These are phyloP conservation scores for Dictyostelium gargantuum DNA, from an alignment of 208 protist species.

Conservation along the genomic window DNA sequence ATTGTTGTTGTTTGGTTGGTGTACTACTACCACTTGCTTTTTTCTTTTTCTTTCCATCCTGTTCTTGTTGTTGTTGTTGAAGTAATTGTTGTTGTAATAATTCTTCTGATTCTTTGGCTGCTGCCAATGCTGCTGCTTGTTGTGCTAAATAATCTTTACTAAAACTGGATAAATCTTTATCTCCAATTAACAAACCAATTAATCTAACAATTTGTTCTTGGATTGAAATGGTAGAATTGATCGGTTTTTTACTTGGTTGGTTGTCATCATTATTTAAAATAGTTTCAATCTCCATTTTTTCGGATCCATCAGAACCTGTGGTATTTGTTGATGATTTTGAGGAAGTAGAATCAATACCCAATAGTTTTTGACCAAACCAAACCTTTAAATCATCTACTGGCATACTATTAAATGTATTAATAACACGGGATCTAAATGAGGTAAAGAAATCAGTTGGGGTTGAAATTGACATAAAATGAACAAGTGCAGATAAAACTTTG, in stretches of 20 bases:
- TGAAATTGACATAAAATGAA: not conserved
- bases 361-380: slow-evolving; percentile 53
- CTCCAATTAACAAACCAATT: slow-evolving; percentile 10
- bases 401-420: not conserved
- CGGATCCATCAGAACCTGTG: not conserved
- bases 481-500: not conserved
- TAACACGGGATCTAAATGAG: not conserved
- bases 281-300: not conserved
- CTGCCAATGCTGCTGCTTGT: not conserved
- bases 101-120: not conserved
- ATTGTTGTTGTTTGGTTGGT: not conserved
- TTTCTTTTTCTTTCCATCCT: not conserved
- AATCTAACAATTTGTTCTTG: slow-evolving; percentile 32
- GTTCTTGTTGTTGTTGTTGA: not conserved
- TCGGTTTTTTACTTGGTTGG: no score
- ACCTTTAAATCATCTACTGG: not conserved
- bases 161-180: slow-evolving; percentile 9
- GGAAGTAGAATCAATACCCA: not conserved
- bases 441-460: not conserved
- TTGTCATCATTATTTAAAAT: not conserved
- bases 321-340: not conserved
- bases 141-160: not conserved
- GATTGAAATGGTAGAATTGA: not conserved
- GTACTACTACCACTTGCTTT: not conserved
- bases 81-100: not conserved